A percentile compares a stretch with the other conserved stretches of the same genome.
phyloP scores from a whole-genome alignment of 1,139 yeast genomes.

The Williopsis jadinii region DNA sequence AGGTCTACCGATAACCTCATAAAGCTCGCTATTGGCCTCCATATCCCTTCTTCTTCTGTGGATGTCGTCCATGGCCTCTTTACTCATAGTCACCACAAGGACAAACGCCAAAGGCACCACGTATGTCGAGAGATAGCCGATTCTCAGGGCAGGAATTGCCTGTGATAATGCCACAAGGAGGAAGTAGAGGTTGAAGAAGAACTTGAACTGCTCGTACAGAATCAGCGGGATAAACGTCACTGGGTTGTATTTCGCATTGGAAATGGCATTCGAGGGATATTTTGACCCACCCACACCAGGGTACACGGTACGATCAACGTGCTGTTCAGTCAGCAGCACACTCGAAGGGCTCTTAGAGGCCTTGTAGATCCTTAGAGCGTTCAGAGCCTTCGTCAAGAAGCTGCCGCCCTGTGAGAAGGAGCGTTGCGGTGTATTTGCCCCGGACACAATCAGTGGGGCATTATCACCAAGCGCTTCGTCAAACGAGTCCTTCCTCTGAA shows the following conservation, averaged over 20 bases:
- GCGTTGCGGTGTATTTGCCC: slow-evolving; percentile 2
- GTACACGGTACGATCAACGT: slow-evolving; percentile 32
- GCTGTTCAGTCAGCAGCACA: slow-evolving; percentile 26
- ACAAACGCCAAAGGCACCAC: slow-evolving; percentile 94
- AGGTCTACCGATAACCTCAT: slow-evolving; percentile 57
- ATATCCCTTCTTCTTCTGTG: slow-evolving; percentile 83
- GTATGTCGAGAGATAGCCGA: slow-evolving; percentile 90
- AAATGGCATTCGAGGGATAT: slow-evolving; percentile 74
- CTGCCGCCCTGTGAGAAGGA: neutral
- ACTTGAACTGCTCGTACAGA: slow-evolving; percentile 92
- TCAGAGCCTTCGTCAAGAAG: slow-evolving; percentile 3
- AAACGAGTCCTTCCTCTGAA: slow-evolving; percentile 18
- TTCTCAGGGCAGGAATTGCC: slow-evolving; percentile 81
- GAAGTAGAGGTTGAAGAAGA: slow-evolving; percentile 90
- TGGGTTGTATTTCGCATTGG: slow-evolving; percentile 92
- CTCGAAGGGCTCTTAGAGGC: slow-evolving; percentile 3
- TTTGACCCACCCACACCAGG: slow-evolving; percentile 32
- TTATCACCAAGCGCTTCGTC: slow-evolving; percentile 22
- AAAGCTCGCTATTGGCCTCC: slow-evolving; percentile 80
- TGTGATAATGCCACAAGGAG: slow-evolving; percentile 91
- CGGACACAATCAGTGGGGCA: slow-evolving; percentile 16
- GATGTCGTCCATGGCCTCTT: slow-evolving; percentile 93
- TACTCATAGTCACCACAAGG: slow-evolving; percentile 83
- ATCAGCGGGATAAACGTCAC: slow-evolving; percentile 83
- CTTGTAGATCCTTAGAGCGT: neutral